A percentile compares a stretch with the other conserved stretches of the same genome.
Conservation (phyloP, 2,329 filamentous ascomycete genomes). For the Penicillium sp. region DNA sequence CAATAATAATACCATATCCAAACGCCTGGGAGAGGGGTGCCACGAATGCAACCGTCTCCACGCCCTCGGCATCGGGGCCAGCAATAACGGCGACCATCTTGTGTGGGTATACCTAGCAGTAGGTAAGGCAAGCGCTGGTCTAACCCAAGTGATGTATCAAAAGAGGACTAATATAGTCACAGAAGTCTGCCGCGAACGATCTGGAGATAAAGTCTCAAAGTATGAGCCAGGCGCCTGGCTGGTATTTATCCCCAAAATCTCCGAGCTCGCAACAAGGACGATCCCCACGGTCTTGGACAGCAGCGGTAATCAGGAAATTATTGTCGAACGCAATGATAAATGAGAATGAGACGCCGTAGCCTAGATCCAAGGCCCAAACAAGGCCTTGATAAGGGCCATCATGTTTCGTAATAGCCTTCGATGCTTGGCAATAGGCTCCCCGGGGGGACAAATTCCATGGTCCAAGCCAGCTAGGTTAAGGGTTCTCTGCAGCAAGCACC, state of each 20-base stretch:
- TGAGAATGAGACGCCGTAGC: constrained; percentile 7
- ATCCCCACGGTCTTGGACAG: neutral
- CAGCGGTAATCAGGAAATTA: constrained; percentile 12
- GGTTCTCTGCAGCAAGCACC: neutral
- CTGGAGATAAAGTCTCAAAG: neutral
- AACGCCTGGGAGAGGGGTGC: constrained; percentile 60
- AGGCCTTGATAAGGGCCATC: constrained; percentile 12
- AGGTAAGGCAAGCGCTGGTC: neutral
- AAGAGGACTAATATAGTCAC: neutral
- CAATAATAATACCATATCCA: constrained; percentile 79
- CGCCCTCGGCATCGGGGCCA: constrained; percentile 3
- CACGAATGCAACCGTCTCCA: constrained; percentile 33
- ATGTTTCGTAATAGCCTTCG: constrained; percentile 14
- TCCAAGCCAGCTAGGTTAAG: neutral
- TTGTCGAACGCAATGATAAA: constrained; percentile 16
- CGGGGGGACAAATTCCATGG: neutral
- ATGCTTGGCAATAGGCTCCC: constrained; percentile 2
- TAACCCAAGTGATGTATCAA: neutral
- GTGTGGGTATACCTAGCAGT: neutral
- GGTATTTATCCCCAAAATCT: constrained; percentile 19
- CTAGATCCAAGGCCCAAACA: neutral
- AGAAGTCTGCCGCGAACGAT: neutral
- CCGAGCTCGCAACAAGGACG: constrained; percentile 27
- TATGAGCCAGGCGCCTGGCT: constrained; percentile 2
- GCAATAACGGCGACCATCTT: constrained; percentile 7